A percentile compares a stretch with the other conserved stretches of the same genome.
Evolutionary conservation across 1,284 basidiomycete species (phyloP).

Genomic region (Lignosus rhinocerotis): DNA sequence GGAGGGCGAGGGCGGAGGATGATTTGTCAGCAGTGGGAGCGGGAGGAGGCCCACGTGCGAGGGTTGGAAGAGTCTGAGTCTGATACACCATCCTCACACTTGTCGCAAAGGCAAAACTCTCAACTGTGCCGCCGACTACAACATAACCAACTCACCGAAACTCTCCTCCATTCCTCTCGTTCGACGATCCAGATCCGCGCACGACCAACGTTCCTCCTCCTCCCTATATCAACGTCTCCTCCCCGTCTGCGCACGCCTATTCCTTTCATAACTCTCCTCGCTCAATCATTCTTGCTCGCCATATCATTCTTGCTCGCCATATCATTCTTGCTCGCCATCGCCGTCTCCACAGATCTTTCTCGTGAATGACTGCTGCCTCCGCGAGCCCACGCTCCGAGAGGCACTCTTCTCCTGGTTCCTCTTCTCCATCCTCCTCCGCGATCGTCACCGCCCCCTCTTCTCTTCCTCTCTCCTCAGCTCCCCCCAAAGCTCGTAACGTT

Average conservation of each 20-base stretch:
- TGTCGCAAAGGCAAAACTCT: conserved; percentile 19
- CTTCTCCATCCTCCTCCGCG: conserved; percentile 27
- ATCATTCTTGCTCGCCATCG: conserved; percentile 2
- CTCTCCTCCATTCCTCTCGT: not conserved
- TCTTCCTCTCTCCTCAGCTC: conserved; percentile 19
- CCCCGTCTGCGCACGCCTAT: not conserved
- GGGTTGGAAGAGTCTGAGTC: not conserved
- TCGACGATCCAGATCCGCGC: conserved; percentile 15
- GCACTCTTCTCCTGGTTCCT: conserved; percentile 25
- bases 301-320: too few species aligned
- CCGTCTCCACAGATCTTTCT: conserved; percentile 6
- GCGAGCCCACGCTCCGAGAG: conserved; percentile 30
- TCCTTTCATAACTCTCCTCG: conserved; percentile 16
- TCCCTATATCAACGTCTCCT: conserved; percentile 10
- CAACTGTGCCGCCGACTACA: conserved; percentile 1
- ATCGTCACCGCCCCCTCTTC: conserved; percentile 26
- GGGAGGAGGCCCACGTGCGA: conserved; percentile 20
- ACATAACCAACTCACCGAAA: not conserved
- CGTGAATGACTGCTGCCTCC: conserved; percentile 34
- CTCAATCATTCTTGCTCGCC: conserved; percentile 4
- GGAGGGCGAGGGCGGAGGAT: conserved; percentile 5
- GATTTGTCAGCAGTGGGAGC: conserved; percentile 21
- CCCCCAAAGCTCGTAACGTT: conserved; percentile 24
- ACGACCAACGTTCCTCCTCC: conserved; percentile 22
- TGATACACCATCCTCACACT: too few species aligned